These are phyloP conservation scores for Phytophthora pinifolia DNA, from an alignment of 352 stramenopile species.

Conservation along the genomic window DNA sequence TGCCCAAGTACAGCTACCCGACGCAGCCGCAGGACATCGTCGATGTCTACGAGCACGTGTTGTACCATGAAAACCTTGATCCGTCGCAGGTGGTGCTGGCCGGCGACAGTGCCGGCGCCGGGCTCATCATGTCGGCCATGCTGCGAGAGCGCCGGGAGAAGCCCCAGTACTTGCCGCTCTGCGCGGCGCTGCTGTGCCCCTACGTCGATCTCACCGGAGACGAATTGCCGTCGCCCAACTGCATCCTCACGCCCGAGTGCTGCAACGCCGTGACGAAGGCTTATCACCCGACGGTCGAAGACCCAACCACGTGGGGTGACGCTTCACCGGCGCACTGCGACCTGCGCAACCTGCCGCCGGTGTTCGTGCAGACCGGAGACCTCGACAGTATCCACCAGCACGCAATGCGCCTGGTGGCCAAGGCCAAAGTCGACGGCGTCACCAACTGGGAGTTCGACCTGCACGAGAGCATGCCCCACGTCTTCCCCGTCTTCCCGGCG, in stretches of 20 bases:
- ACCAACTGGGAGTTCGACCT: slow-evolving; percentile 43
- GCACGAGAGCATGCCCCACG: slow-evolving; percentile 38
- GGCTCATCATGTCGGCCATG: slow-evolving; percentile 42
- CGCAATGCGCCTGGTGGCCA: slow-evolving; percentile 31
- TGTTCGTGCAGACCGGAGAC: slow-evolving; percentile 40
- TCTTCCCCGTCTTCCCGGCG: slow-evolving; percentile 39
- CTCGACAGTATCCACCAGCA: slow-evolving; percentile 40
- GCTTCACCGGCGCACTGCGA: slow-evolving; percentile 47
- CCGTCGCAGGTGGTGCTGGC: slow-evolving; percentile 42
- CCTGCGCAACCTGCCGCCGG: slow-evolving; percentile 34
- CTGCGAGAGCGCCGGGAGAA: slow-evolving; percentile 33
- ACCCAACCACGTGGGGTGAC: slow-evolving; percentile 35
- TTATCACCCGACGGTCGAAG: slow-evolving; percentile 27
- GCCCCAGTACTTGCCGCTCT: slow-evolving; percentile 27
- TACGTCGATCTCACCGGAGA: slow-evolving; percentile 35
- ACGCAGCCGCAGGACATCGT: slow-evolving; percentile 37
- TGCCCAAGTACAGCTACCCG: slow-evolving; percentile 48
- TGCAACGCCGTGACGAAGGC: slow-evolving; percentile 22
- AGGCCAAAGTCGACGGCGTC: slow-evolving; percentile 35
- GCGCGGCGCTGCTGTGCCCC: slow-evolving; percentile 35
- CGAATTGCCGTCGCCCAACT: slow-evolving; percentile 27
- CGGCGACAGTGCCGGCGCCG: slow-evolving; percentile 47
- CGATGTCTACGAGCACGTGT: slow-evolving; percentile 44
- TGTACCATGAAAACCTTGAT: slow-evolving; percentile 32
- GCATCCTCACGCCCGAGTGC: slow-evolving; percentile 31